phyloP scores from a whole-genome alignment of 768 basidiomycete genomes.

The Amanita molliuscula region DNA sequence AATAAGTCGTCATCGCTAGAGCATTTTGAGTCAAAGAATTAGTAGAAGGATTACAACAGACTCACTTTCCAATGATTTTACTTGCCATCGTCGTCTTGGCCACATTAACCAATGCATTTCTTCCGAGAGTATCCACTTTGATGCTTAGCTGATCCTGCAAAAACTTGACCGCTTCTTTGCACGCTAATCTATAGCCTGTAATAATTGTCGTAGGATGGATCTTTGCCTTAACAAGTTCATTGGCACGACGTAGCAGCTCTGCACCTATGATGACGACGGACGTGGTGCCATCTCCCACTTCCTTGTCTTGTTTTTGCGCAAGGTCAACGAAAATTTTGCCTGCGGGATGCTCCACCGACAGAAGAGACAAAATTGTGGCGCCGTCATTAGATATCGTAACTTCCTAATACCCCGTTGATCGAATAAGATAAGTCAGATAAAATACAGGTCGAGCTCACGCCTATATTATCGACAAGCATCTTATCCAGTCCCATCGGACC shows the following conservation, averaged over 20 bases:
- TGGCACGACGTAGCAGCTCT: constrained; percentile 92
- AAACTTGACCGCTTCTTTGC: constrained; percentile 94
- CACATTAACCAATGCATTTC: constrained; percentile 87
- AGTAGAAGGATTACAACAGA: constrained; percentile 10
- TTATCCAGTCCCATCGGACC: constrained; percentile 94
- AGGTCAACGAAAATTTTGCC: constrained; percentile 97
- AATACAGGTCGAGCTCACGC: constrained; percentile 40
- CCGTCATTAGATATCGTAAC: constrained; percentile 99
- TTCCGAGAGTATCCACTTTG: constrained; percentile 86
- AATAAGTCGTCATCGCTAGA: constrained; percentile 92
- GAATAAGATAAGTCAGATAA: neutral
- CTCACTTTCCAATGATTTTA: constrained; percentile 95
- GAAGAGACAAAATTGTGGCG: constrained; percentile 91
- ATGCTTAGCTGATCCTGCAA: constrained; percentile 96
- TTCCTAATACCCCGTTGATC: constrained; percentile 45
- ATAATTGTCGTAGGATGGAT: constrained; percentile 99
- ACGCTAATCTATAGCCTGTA: constrained; percentile 94
- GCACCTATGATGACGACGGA: constrained; percentile 97
- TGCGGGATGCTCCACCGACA: constrained; percentile 94
- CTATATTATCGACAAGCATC: constrained; percentile 97
- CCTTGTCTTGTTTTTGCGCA: constrained; percentile 98
- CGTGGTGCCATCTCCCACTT: constrained; percentile 98
- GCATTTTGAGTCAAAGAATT: neutral
- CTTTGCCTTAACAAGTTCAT: constrained; percentile 95
- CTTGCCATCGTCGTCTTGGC: constrained; percentile 99